Evolutionary conservation across 2,329 filamentous ascomycete genomes (phyloP), one percentile per base, ranked within the genome.

Genomic region (Alternaria sp.): DNA sequence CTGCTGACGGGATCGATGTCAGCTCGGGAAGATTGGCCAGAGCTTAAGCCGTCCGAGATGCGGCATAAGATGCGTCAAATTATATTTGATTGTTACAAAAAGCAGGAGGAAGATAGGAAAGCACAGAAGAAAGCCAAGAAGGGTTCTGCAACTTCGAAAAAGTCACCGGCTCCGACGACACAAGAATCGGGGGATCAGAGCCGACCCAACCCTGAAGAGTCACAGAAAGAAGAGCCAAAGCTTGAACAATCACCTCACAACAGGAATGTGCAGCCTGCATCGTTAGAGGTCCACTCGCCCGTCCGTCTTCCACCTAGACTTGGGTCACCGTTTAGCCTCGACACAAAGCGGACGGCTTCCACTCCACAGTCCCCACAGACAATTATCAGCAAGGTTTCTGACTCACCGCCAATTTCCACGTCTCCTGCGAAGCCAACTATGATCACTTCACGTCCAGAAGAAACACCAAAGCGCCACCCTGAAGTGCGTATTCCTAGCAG

Each of bases 1-100:
- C 81, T 97, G 18, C 81, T 97, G 5, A 85, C 83, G 27, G 86
- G 85, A 41, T 85, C 91, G 66, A 86, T 93, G 73, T 81, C 87
- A 32, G 81, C 85, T 3, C 65, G 81, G 1, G 75, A 75, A 20
- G 85, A 88, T 57, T 89, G 87, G 84, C 82, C 82, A n/a, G 77
- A 81, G 32, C 80, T 87, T 64, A 76, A 82, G 51, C 82, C 87
- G 0, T 83, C 85, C 1, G 74, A 84, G 9, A 86, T 94, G 71
- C 88, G 94, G 22, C 78, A 79, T 34, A 81, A 86, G 5, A 87
- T 97, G 43, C 88, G 93, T 30, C 77, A 87, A 0, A 83, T 90
- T 40, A 83, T 97, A 0, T 85, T 92, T 52, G 64, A 79, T 0
- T 81, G 94, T 87, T 65, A 90, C 91, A 67, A 82, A 85, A 59